A percentile compares a stretch with the other conserved stretches of the same genome.
Evolutionary conservation across 306 rosid genomes (phyloP).

Genomic region (Macrotyloma uniflorum): DNA sequence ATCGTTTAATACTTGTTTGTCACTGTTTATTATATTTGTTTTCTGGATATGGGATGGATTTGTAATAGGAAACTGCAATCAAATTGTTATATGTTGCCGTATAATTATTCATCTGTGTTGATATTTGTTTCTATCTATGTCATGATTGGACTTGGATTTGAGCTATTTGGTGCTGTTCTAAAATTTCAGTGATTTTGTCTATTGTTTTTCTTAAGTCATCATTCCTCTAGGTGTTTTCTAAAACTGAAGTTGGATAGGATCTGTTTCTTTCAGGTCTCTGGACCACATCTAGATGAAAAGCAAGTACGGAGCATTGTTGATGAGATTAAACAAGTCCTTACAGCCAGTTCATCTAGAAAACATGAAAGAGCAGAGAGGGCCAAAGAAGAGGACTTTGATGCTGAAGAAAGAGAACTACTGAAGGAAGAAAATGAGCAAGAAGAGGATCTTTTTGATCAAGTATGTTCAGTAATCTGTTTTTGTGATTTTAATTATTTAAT

Average conservation of each 20-base stretch:
- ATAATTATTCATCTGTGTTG: neutral
- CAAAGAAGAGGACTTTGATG: slow-evolving; percentile 97
- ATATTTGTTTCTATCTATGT: neutral
- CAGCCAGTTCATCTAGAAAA: slow-evolving; percentile 91
- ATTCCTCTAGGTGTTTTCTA: slow-evolving; percentile 16
- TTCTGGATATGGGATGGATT: neutral
- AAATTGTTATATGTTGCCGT: neutral
- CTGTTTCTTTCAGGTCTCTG: slow-evolving; percentile 67
- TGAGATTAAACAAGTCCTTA: slow-evolving; percentile 86
- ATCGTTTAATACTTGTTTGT: neutral
- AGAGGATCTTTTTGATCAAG: slow-evolving; percentile 98
- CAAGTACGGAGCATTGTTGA: slow-evolving; percentile 91
- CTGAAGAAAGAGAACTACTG: slow-evolving; percentile 86
- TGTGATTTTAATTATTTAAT: slow-evolving; percentile 19
- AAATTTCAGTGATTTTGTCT: slow-evolving; percentile 10
- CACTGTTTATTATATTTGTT: neutral
- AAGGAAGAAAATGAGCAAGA: slow-evolving; percentile 97
- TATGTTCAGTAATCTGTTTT: slow-evolving; percentile 35
- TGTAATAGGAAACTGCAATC: neutral
- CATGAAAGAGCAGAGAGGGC: slow-evolving; percentile 88
- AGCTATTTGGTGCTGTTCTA: slow-evolving; percentile 1
- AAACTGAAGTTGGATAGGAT: slow-evolving; percentile 25
- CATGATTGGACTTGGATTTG: neutral
- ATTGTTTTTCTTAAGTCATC: neutral
- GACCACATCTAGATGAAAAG: slow-evolving; percentile 75